Base-by-base conservation (phyloP, 2,329 filamentous ascomycete genomes). In the Clonostachys solani region DNA sequence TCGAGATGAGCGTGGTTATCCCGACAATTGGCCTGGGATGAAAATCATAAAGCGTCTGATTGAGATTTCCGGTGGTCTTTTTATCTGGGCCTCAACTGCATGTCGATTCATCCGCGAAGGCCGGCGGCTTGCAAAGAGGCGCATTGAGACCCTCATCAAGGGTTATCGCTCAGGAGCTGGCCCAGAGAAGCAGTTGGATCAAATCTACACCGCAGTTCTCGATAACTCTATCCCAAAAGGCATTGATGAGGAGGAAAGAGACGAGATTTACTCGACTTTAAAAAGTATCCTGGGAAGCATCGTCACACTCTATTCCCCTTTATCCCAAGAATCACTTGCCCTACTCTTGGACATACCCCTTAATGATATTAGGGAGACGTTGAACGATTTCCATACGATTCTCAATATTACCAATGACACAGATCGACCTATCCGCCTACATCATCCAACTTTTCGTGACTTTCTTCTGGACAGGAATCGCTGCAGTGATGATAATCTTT, bases 381-480 rank as follows among this genome's bases (percentile, higher is more conserved):
- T 45, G n/a, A 36, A 45, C 36, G n/a, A 29, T 3, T 48, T 57
- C 5, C 55, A 56, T 10, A 54, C 55, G 1, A 50, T 57, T 0
- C 29, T 56, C 0, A 40, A 44, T 12, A 17, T 15, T 50, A 47
- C 2, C 7, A 1, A 0, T 42, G 40, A 3, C 1, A 17, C 2
- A 15, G n/a, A 3, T 3, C 9, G 0, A 38, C 50, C 52, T 0
- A 7, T 57, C 6, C 40, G 52, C 9, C 12, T 55, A 5, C 12
- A 54, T 1, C 55, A 57, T 18, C 5, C 52, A 0, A 67, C 66
- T 0, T 71, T 71, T 43, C 61, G 59, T 15, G 65, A 71, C 47
- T 68, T 68, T 53, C 60, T 72, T 2, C 33, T 65, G 4, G 56
- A 68, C 46, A 63, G 58, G 48, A 49, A 50, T 4, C 50, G 38